A percentile compares a stretch with the other conserved stretches of the same genome.
Evolutionary conservation across 1,284 basidiomycete genomes (phyloP).

Genomic region (Coniferiporia weirii): DNA sequence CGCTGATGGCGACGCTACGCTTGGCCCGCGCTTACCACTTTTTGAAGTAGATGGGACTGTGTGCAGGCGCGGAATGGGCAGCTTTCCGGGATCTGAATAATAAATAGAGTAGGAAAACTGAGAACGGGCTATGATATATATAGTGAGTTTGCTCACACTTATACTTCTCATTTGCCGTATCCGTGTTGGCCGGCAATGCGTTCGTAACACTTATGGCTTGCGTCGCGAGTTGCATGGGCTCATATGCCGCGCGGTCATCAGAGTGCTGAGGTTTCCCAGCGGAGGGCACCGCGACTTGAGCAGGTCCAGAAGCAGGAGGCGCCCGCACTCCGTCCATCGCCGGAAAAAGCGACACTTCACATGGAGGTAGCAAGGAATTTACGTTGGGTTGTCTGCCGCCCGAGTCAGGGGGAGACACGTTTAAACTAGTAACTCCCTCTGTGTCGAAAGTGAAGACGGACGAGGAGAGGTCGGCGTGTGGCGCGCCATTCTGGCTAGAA

Average conservation of each 20-base stretch:
- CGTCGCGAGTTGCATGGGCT: constrained; percentile 8
- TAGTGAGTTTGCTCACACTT: background rate
- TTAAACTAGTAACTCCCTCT: background rate
- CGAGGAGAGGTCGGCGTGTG: background rate
- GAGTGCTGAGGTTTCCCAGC: background rate
- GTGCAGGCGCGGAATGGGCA: constrained; percentile 36
- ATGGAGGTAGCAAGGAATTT: background rate
- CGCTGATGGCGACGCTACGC: constrained; percentile 26
- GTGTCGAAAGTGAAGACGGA: constrained; percentile 4
- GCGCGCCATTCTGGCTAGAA: background rate
- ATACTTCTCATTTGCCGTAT: background rate
- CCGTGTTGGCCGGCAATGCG: constrained; percentile 4
- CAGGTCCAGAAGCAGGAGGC: background rate
- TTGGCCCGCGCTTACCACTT: background rate
- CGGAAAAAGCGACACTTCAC: background rate
- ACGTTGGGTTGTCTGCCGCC: background rate
- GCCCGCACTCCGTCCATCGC: background rate
- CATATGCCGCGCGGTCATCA: constrained; percentile 4
- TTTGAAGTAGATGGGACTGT: constrained; percentile 17
- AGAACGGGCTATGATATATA: background rate
- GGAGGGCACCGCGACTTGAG: background rate
- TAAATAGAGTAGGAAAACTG: background rate
- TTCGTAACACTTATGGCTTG: constrained; percentile 13
- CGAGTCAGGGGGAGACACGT: background rate
- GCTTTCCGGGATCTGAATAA: constrained; percentile 22